Evolutionary conservation across 345 rosid species (phyloP), one percentile per base, ranked within the genome.

Genomic region (Combretum micranthum): DNA sequence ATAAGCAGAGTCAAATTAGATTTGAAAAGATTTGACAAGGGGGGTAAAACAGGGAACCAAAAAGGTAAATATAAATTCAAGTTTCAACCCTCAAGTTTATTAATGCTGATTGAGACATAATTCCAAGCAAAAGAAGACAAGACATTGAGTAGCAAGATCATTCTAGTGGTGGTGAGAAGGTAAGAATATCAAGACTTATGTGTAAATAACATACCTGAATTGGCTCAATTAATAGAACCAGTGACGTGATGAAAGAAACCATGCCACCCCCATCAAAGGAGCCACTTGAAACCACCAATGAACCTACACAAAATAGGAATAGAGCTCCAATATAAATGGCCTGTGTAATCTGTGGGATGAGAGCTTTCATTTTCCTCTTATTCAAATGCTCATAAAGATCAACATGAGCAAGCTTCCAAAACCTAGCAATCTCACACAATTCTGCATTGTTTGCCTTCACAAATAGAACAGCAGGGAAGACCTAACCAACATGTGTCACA

Each of bases 401-500:
- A 61, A 74, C 77, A 64, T 55, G 52, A 53, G 96, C 97, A 71
- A 85, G 87, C 78, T 75, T 78, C 67, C 67, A 74, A 67, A 88
- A 86, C 74, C 96, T 81, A 26, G 80, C 73, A 72, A 62, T 71
- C 83, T 88, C 98, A 59, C 75, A 78, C 18, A 66, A 54, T 77
- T 88, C 98, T 19, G 86, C 86, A 71, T 83, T 89, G 77, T 84
- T 92, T 68, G 98, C 97, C 70, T 92, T 89, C 64, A 92, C 93
- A 60, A 86, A 86, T 50, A 92, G 63, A 73, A 88, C 77, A 9
- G 97, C 89, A 48, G 98, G 96, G 50, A 92, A 80, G 52, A 89
- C 88, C 98, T 92, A 62, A 47, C 21, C 19, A 21, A n/a, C 21
- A 49, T 13, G 8, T n/a, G 19, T 49, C 21, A n/a, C 17, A 49